Percentiles rank a stretch among this genome's conserved stretches.
Conservation (phyloP, 352 stramenopile genomes). For the Globisporangium irregulare region DNA sequence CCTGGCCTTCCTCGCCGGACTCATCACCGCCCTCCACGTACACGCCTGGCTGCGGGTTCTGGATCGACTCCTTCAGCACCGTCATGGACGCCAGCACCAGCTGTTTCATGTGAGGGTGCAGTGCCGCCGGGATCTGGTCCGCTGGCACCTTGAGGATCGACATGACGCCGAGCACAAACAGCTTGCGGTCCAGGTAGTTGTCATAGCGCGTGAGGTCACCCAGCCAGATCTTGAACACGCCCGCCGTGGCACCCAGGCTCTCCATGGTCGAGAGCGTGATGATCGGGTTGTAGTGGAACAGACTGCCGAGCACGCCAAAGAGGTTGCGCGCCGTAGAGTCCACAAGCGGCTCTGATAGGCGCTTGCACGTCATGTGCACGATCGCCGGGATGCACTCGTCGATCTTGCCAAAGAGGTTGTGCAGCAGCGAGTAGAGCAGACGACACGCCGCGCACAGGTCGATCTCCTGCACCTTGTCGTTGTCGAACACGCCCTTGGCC, state of each 20-base stretch:
- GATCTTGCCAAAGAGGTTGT: slow-evolving; percentile 83
- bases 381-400: slow-evolving; percentile 76
- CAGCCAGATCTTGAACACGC: slow-evolving; percentile 92
- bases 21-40: slow-evolving; percentile 57
- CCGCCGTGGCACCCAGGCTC: slow-evolving; percentile 81
- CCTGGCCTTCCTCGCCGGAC: slow-evolving; percentile 40
- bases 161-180: slow-evolving; percentile 91
- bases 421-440: slow-evolving; percentile 75
- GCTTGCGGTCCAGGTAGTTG: slow-evolving; percentile 87
- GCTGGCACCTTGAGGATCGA: slow-evolving; percentile 89
- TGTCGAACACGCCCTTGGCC: slow-evolving; percentile 72
- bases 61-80: slow-evolving; percentile 73
- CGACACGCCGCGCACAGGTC: slow-evolving; percentile 73
- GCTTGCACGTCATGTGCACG: slow-evolving; percentile 63
- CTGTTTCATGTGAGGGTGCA: slow-evolving; percentile 86
- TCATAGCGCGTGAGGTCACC: slow-evolving; percentile 82
- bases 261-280: slow-evolving; percentile 89
- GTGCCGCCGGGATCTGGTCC: slow-evolving; percentile 72
- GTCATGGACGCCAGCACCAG: slow-evolving; percentile 87
- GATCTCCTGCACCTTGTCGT: slow-evolving; percentile 55
- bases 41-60: slow-evolving; percentile 56
- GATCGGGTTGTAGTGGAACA: slow-evolving; percentile 93
- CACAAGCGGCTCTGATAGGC: slow-evolving; percentile 51
- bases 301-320: slow-evolving; percentile 89
- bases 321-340: slow-evolving; percentile 76